phyloP scores from a whole-genome alignment of 768 basidiomycete species.

The Chalciporus piperatus region DNA sequence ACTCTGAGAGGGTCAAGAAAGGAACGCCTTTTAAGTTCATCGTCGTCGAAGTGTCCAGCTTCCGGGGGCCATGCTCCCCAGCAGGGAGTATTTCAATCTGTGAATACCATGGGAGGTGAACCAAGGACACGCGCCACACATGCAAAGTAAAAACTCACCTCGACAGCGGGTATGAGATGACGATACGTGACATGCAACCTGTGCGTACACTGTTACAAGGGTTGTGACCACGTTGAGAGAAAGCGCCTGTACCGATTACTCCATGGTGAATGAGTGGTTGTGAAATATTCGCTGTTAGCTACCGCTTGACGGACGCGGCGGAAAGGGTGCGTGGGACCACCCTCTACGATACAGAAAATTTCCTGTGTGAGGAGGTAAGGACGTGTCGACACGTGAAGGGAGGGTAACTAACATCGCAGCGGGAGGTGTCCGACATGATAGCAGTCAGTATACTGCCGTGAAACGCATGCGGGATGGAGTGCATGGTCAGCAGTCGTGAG shows the following conservation, averaged over 20 bases:
- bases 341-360: constrained; percentile 81
- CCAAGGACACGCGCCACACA: constrained; percentile 3
- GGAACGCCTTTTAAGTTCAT: constrained; percentile 70
- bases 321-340: constrained; percentile 70
- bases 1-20: constrained; percentile 83
- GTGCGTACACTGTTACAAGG: constrained; percentile 13
- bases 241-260: constrained; percentile 62
- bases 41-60: constrained; percentile 63
- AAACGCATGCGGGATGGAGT: constrained; percentile 74
- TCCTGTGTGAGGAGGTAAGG: constrained; percentile 49
- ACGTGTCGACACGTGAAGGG: not conserved
- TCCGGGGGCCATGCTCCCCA: constrained; percentile 77
- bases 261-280: constrained; percentile 77
- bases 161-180: constrained; percentile 72
- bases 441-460: constrained; percentile 74
- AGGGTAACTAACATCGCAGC: constrained; percentile 56
- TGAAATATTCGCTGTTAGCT: constrained; percentile 59
- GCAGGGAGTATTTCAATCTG: constrained; percentile 84
- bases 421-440: constrained; percentile 60
- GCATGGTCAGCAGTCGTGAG: constrained; percentile 56
- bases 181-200: constrained; percentile 78
- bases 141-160: constrained; percentile 42
- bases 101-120: constrained; percentile 6
- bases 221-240: not conserved
- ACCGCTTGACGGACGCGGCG: constrained; percentile 77